phyloP scores from a whole-genome alignment of 805 yeast genomes.

The Hanseniaspora valbyensis region DNA sequence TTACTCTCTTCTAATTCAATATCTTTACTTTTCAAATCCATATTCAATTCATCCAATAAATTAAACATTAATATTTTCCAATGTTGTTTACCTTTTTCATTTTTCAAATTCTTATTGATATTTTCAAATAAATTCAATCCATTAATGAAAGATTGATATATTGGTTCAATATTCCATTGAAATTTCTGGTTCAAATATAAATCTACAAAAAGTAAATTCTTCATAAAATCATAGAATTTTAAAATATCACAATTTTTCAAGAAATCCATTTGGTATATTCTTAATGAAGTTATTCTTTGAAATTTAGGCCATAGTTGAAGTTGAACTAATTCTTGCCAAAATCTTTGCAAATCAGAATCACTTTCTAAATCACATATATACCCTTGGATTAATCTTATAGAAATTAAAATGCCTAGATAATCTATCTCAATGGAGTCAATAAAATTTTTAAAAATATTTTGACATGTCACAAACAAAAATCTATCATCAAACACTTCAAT shows the following conservation, averaged over 20 bases:
- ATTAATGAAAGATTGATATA: constrained; percentile 55
- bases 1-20: neutral
- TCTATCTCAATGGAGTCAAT: constrained; percentile 41
- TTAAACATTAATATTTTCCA: constrained; percentile 9
- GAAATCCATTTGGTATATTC: neutral
- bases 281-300: constrained; percentile 33
- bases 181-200: constrained; percentile 26
- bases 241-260: neutral
- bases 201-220: constrained; percentile 56
- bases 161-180: constrained; percentile 48
- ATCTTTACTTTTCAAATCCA: neutral
- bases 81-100: neutral
- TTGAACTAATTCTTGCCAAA: constrained; percentile 53
- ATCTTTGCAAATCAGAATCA: constrained; percentile 30
- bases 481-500: constrained; percentile 32
- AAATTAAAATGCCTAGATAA: constrained; percentile 63
- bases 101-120: neutral
- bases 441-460: constrained; percentile 36
- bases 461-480: constrained; percentile 42
- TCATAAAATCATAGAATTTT: constrained; percentile 52
- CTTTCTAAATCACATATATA: constrained; percentile 33
- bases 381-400: constrained; percentile 60
- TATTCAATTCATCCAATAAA: neutral
- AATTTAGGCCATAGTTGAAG: constrained; percentile 75
- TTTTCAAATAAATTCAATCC: constrained; percentile 70